Conservation (phyloP, 2,329 filamentous ascomycete genomes). For the Corinectria fuckeliana region DNA sequence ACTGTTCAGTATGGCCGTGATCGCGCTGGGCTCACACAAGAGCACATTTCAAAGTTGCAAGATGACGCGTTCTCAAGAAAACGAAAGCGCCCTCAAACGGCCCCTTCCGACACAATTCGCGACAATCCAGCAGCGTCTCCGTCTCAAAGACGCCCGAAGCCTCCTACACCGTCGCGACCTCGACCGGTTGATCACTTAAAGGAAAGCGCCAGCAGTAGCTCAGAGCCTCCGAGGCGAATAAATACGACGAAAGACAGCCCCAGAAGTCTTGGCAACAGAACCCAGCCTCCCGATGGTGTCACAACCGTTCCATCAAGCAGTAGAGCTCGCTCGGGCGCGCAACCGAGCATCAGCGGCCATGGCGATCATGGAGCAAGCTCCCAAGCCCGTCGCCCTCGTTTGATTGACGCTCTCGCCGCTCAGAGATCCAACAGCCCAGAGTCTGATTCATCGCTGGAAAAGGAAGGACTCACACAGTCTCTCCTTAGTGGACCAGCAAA, state of each 20-base stretch:
- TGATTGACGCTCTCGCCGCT: constrained; percentile 52
- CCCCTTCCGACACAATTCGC: constrained; percentile 7
- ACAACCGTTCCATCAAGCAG: constrained; percentile 11
- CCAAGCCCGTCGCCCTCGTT: constrained; percentile 37
- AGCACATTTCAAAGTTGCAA: constrained; percentile 12
- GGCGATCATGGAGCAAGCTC: constrained; percentile 15
- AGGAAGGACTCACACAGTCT: constrained; percentile 13
- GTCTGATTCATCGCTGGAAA: constrained; percentile 35
- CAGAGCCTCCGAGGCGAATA: background rate
- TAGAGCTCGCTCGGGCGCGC: background rate
- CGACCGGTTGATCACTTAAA: constrained; percentile 10
- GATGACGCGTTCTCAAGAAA: constrained; percentile 31
- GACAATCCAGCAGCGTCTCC: constrained; percentile 5
- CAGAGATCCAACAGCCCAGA: constrained; percentile 47
- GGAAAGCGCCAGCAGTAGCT: constrained; percentile 1
- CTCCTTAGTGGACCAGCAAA: constrained; percentile 25
- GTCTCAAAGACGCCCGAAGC: constrained; percentile 18
- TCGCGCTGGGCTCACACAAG: constrained; percentile 7
- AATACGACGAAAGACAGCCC: constrained; percentile 15
- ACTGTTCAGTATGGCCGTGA: constrained; percentile 2
- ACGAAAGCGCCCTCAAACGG: constrained; percentile 31
- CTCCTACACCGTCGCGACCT: constrained; percentile 14
- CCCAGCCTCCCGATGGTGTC: constrained; percentile 14
- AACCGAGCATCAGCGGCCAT: constrained; percentile 2
- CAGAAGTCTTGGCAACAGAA: constrained; percentile 6